Evolutionary conservation across 768 basidiomycete genomes (phyloP), one percentile per base, ranked within the genome.

Genomic region (Lanmaoa pseudosensibilis): DNA sequence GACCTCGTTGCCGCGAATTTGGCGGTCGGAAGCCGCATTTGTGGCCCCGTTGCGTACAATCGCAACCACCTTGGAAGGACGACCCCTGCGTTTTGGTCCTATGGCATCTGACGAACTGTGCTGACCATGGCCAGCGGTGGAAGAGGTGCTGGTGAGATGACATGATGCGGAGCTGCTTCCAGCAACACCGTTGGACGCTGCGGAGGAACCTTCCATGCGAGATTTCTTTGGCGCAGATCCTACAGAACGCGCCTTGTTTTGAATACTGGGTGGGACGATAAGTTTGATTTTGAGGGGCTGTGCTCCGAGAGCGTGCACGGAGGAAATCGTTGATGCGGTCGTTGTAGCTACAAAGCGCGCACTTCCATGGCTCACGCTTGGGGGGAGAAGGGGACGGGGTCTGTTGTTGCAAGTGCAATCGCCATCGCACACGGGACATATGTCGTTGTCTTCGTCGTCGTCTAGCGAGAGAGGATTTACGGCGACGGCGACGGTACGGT

Each of bases 341-440:
- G 75, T 64, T 65, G 77, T 71, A 65, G 68, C 56, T 55, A 73
- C 70, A 69, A 74, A 73, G 54, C 69, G 73, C 61, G 71, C 71
- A 73, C 61, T 62, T 73, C 76, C 77, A 57, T 62, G 55, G 57
- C 47, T 45, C 44, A 55, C 60, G 53, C 59, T 65, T 61, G 69
- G 75, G 57, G 67, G 72, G 50, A 69, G 57, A 52, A 70, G 66
- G 43, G 67, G 57, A 57, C 63, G 68, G 52, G 75, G 68, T 63
- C 73, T 77, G 77, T 80, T 83, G 71, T 72, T 57, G 79, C 90
- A 92, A 32, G 88, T 92, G 78, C 90, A 93, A 68, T 90, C 86
- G 68, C 88, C 86, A 79, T 92, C 91, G 88, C 90, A 93, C 61
- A 92, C 89, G 9, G 90, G 90, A 73, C 90, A 93, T 54, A 92